Evolutionary conservation across 495 filamentous ascomycete genomes (phyloP), one percentile per base, ranked within the genome.

Genomic region (Podospora bellae-mahoneyi): DNA sequence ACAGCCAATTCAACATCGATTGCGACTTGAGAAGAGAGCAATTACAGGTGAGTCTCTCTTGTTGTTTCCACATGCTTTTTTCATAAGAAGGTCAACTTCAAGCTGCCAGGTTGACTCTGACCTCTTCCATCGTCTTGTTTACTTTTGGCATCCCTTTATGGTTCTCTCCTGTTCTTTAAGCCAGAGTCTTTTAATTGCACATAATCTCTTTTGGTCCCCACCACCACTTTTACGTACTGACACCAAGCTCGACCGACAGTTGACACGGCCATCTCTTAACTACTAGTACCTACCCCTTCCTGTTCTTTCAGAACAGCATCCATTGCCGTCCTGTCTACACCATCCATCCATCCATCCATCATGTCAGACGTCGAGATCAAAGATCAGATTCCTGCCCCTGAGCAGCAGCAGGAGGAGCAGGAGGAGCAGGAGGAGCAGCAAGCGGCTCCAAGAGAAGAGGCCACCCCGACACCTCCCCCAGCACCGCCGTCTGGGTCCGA

Each of bases 291-390:
- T 23, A 23, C 30, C 7, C 23, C 9, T 48, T 34, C 23, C 59
- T 59, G 62, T 64, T 27, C 23, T 27, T 26, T 19, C 54, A 6
- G 19, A 56, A 28, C 39, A 19, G 15, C 27, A 59, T 60, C 54
- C 60, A 9, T 64, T 53, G n/a, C 28, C 54, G 27, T 65, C 20
- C 9, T 13, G n/a, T 15, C 58, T 39, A 28, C 19, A 20, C 64
- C 28, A 69, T 67, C 76, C 74, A 75, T 48, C 74, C 82, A 83
- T 80, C 81, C 28, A 69, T 67, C 76, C 74, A 75, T 39, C 73
- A 83, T 83, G 80, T 82, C 81, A 67, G 81, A 83, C 72, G 75
- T 69, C 70, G 80, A 82, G 39, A 74, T 74, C 60, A 73, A 80
- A 81, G 59, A 78, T 76, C 65, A 76, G 30, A 77, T 76, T 65